These are phyloP conservation scores for Backusella macrospora DNA, from an alignment of 192 early-diverging fungal genomes.

Conservation along the genomic window DNA sequence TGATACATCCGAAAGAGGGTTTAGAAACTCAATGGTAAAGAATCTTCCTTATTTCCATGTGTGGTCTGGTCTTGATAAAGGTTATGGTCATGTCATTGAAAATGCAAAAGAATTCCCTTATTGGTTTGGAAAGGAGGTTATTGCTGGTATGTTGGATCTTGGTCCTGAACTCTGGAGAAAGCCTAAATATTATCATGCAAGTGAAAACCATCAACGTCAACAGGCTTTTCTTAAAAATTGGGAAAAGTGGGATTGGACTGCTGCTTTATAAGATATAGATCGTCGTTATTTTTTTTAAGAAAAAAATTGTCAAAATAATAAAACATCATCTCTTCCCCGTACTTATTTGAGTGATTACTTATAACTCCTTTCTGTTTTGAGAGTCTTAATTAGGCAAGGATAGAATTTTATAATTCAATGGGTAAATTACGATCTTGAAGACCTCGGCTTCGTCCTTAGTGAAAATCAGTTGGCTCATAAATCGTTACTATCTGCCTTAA, in stretches of 20 bases:
- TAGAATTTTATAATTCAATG: no score
- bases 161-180: conserved; percentile 73
- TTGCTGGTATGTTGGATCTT: conserved; percentile 84
- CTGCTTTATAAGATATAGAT: conserved; percentile 48
- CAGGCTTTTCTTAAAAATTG: conserved; percentile 64
- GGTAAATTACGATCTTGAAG: no score
- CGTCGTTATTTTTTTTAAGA: no score
- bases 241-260: conserved; percentile 88
- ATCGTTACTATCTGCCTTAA: no score
- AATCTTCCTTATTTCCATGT: conserved; percentile 97
- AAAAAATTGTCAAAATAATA: not conserved
- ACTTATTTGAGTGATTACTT: no score
- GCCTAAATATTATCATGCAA: conserved; percentile 57
- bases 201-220: conserved; percentile 54
- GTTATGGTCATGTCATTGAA: conserved; percentile 97
- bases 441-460: no score
- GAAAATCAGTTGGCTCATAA: no score
- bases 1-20: conserved; percentile 71
- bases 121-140: conserved; percentile 87
- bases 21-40: conserved; percentile 69
- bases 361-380: no score
- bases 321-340: no score
- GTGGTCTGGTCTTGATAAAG: conserved; percentile 89
- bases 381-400: no score
- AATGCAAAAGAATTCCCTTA: conserved; percentile 73